Evolutionary conservation across 768 basidiomycete genomes (phyloP), one percentile per base, ranked within the genome.

Genomic region (Lactarius psammicola): DNA sequence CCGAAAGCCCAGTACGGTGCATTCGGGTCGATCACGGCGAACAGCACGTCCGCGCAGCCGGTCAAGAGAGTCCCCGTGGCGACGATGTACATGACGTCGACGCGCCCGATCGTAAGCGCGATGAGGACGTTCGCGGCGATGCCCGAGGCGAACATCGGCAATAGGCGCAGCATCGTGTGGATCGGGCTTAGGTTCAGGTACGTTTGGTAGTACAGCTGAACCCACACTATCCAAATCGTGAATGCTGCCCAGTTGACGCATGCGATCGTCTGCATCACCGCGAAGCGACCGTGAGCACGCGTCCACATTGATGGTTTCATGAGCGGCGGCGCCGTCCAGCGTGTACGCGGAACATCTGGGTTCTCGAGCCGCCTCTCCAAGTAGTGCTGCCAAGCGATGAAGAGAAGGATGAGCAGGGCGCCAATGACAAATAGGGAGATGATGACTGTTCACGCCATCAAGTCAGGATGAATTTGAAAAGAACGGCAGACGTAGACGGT

Each of bases 121-220:
- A 92, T 84, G 59, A 89, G 72, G 34, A 87, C 66, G 71, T 91
- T 92, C 70, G 87, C 88, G 3, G 83, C 44, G 6, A 85, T 63
- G 4, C 92, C 91, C 20, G 82, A 81, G 18, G 91, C 71, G 34
- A 84, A 82, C 87, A 89, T 90, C 0, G 91, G 91, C 1, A 92
- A 64, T 56, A 92, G 75, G 2, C 89, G 83, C 30, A 89, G 67
- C 74, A 90, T 88, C 0, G 87, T 84, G 13, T 78, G 76, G 18
- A 93, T 76, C 0, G 90, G 86, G 0, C 75, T 79, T 4, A 86
- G 79, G 0, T 76, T 71, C 17, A 80, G 69, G 72, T 86, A 93
- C 56, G 84, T 80, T 71, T 93, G 89, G 72, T 90, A 93, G 71
- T 86, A 92, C 5, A 92, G 72, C 85, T 90, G 80, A 26, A 75